Conservation (phyloP, 371 early-diverging fungal genomes). For the Haplosporangium sp. region DNA sequence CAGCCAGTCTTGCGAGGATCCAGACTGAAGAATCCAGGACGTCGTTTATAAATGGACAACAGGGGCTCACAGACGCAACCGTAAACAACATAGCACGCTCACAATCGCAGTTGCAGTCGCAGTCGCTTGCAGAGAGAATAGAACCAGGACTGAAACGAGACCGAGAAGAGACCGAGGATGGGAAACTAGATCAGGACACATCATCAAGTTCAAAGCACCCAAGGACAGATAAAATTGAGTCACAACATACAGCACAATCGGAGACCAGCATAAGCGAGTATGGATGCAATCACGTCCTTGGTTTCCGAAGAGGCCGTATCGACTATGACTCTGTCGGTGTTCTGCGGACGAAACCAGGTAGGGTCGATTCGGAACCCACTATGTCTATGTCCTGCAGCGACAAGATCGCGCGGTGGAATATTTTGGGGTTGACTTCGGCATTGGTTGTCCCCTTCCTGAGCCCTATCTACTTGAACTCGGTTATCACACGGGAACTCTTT, state of each 20-base stretch:
- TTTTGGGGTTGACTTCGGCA: conserved; percentile 80
- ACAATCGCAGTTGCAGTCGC: no score
- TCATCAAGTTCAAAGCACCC: not conserved
- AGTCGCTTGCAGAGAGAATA: no score
- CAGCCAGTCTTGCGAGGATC: conserved; percentile 63
- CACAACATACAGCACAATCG: no score
- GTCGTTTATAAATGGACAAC: conserved; percentile 20
- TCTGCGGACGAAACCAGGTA: conserved; percentile 85
- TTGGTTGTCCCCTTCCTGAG: conserved; percentile 72
- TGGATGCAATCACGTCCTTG: conserved; percentile 16
- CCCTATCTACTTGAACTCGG: conserved; percentile 77
- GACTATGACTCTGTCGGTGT: conserved; percentile 66
- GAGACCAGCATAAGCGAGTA: not conserved
- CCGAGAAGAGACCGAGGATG: not conserved
- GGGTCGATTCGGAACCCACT: conserved; percentile 81
- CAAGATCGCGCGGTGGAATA: conserved; percentile 89
- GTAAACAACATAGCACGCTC: no score
- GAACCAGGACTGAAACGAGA: no score
- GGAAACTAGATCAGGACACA: not conserved
- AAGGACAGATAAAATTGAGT: not conserved
- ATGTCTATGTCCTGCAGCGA: conserved; percentile 91
- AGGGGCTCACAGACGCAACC: not conserved
- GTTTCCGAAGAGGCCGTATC: conserved; percentile 66
- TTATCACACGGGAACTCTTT: conserved; percentile 77
- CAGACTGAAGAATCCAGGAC: conserved; percentile 63